Conservation (phyloP, 345 rosid genomes). For the Zanthoxylum bungeanum region DNA sequence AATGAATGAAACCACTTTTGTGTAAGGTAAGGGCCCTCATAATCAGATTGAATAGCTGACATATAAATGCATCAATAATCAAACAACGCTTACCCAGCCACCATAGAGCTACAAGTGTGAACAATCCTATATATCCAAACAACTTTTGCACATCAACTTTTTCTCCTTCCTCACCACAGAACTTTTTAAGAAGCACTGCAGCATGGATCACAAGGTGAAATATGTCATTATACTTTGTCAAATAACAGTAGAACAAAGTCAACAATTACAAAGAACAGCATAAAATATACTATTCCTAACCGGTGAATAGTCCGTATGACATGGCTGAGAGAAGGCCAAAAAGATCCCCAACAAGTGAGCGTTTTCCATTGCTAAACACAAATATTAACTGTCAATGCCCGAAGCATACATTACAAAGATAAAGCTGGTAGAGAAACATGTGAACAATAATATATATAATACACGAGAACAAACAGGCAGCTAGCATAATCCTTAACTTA, state of each 20-base stretch:
- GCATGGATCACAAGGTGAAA: slow-evolving; percentile 16
- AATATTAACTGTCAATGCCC: slow-evolving; percentile 49
- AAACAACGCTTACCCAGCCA: slow-evolving; percentile 80
- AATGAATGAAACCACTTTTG: background rate
- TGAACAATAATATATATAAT: slow-evolving; percentile 18
- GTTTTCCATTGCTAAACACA: slow-evolving; percentile 75
- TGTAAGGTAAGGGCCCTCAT: too few species aligned
- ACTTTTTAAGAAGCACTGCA: slow-evolving; percentile 96
- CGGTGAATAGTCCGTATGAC: slow-evolving; percentile 94
- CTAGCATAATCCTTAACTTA: slow-evolving; percentile 16
- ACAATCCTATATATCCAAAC: slow-evolving; percentile 94
- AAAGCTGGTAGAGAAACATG: slow-evolving; percentile 11
- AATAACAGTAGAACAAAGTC: background rate
- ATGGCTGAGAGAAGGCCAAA: slow-evolving; percentile 96
- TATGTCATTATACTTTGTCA: slow-evolving; percentile 4
- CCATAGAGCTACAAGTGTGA: slow-evolving; percentile 97
- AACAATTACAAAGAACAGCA: background rate
- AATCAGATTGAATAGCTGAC: background rate
- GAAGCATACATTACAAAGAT: slow-evolving; percentile 22
- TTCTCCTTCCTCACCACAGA: slow-evolving; percentile 95
- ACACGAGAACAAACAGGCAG: slow-evolving; percentile 14
- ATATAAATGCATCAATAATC: background rate
- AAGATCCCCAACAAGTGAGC: slow-evolving; percentile 89
- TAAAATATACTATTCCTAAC: slow-evolving; percentile 23
- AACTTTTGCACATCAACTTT: slow-evolving; percentile 91